Evolutionary conservation across 1,284 basidiomycete species (phyloP).

Genomic region (Schizopora paradoxa): DNA sequence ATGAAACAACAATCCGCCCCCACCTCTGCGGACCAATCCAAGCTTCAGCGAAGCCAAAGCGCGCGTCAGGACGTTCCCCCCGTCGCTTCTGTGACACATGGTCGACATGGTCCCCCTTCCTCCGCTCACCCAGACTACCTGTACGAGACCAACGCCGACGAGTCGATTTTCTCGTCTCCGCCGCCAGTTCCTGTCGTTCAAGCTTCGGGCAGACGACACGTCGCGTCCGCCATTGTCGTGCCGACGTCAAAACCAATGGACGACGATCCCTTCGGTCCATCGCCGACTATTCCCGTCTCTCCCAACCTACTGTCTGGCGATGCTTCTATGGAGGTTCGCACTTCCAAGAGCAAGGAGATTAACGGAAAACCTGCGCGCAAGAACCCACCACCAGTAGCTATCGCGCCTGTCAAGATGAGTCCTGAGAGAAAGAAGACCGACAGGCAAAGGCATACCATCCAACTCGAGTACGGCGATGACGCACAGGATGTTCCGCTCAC

Average conservation of each 20-base stretch:
- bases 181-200: slow-evolving; percentile 25
- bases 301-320: slow-evolving; percentile 4
- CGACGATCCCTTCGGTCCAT: slow-evolving; percentile 48
- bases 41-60: slow-evolving; percentile 42
- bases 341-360: slow-evolving; percentile 8
- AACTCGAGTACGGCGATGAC: slow-evolving; percentile 78
- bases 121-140: slow-evolving; percentile 43
- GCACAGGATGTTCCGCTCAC: slow-evolving; percentile 23
- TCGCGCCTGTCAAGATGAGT: slow-evolving; percentile 24
- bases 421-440: slow-evolving; percentile 37
- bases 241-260: slow-evolving; percentile 37
- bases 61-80: slow-evolving; percentile 38
- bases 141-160: slow-evolving; percentile 43
- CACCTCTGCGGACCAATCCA: slow-evolving; percentile 29
- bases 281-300: slow-evolving; percentile 25
- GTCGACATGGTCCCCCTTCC: slow-evolving; percentile 27
- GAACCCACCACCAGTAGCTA: slow-evolving; percentile 26
- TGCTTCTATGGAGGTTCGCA: slow-evolving; percentile 4
- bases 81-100: slow-evolving; percentile 24
- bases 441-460: slow-evolving; percentile 78
- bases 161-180: slow-evolving; percentile 37
- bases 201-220: slow-evolving; percentile 34
- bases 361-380: slow-evolving; percentile 20
- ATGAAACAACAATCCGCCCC: slow-evolving; percentile 47
- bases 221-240: slow-evolving; percentile 40